Evolutionary conservation across 768 basidiomycete genomes (phyloP), one percentile per base, ranked within the genome.

Genomic region (Phylloporus arenicola): DNA sequence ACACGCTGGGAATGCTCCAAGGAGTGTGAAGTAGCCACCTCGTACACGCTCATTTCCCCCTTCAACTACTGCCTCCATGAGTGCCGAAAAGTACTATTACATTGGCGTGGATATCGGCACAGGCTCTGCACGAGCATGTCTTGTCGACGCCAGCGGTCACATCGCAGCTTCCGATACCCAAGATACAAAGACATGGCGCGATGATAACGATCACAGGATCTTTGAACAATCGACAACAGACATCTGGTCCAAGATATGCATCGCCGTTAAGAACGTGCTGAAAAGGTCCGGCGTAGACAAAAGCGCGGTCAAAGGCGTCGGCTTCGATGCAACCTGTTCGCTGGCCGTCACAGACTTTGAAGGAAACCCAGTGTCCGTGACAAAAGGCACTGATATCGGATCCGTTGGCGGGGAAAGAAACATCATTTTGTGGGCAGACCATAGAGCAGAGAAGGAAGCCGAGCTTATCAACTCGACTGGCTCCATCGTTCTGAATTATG

Each of bases 321-420:
- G 93, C 13, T 93, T 95, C 67, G 94, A 97, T 67, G 95, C 94
- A 42, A 99, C 96, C 0, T 99, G 96, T 70, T 96, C 93, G 0
- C 75, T 98, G 37, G 92, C 94, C 0, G 94, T 97, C 19, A 75
- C 84, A 1, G 83, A 90, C 63, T 69, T 79, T 43, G 64, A 83
- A 14, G 92, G 92, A 6, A 70, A 79, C 34, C 88, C 93, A 0
- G 73, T 96, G 19, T 70, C 73, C 7, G 83, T 99, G 33, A 89
- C 86, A 3, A 81, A 78, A 41, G 88, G 86, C 1, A 71, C 77
- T 2, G 65, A 73, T 19, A 68, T 89, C 2, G 92, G 88, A 3
- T 65, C 73, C 45, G 13, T 52, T 19, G 70, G 63, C 17, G 88
- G 87, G 16, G 86, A 88, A 57, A 79, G 89, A 54, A 92, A 97